Base-by-base conservation (phyloP, 139 green algal genomes). In the Gonium pectorale region DNA sequence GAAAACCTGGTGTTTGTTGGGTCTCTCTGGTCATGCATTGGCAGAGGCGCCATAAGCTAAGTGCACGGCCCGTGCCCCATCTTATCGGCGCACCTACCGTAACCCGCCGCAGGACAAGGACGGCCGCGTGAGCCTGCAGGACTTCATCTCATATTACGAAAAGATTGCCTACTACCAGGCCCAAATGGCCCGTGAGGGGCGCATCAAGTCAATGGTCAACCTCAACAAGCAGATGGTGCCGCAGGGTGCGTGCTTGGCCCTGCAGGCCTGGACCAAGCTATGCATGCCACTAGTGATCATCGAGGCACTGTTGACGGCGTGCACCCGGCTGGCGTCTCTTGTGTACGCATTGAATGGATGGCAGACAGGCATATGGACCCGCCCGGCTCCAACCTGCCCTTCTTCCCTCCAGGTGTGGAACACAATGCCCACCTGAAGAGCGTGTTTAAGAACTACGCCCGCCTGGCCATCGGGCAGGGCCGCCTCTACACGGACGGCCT, bases 391-490 rank as follows among this genome's bases (percentile, higher is more conserved):
- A n/a, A n/a, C n/a, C n/a, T n/a, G n/a, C n/a, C n/a, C n/a, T n/a
- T n/a, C n/a, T 24, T 64, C 19, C 59, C 54, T 31, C 33, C 78
- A 89, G 86, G 86, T 24, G 64, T 62, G 11, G 88, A 92, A 68
- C 87, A 87, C 85, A 92, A 89, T 60, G 46, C 74, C 21, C 69
- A 86, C 21, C 83, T 94, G 21, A 91, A 91, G 77, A 49, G 78
- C 4, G 86, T 90, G 68, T 94, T 94, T 88, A 89, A 84, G 60
- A 90, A 89, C 56, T 94, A 92, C 90, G 90, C 88, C 75, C 86
- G 81, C 51, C 84, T 80, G 74, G 83, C 88, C 17, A 75, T 91
- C 29, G 88, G 88, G 26, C 88, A 91, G 67, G 88, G 88, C 44
- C 71, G 88, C 35, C 67, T 89, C 66, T 91, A 91, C 80, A 40